Conservation (phyloP, 1,284 basidiomycete genomes). For the Leccinum pseudoinsigne region DNA sequence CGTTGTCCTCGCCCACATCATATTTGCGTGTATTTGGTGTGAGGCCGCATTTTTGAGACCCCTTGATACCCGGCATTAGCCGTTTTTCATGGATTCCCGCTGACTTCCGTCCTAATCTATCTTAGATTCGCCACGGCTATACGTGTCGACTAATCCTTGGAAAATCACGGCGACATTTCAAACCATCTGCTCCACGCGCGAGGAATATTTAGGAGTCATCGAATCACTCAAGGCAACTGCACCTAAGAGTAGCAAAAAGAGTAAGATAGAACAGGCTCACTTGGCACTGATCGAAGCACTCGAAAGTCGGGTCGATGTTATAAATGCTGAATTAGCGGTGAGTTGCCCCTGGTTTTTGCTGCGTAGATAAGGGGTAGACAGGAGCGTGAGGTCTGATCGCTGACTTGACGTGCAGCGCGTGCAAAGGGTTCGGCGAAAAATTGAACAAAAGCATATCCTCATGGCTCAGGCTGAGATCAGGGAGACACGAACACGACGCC, state of each 20-base stretch:
- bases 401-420: conserved; percentile 53
- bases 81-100: conserved; percentile 35
- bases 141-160: conserved; percentile 82
- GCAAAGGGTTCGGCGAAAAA: conserved; percentile 61
- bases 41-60: conserved; percentile 39
- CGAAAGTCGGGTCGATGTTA: conserved; percentile 58
- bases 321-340: conserved; percentile 70
- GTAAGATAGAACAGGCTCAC: conserved; percentile 59
- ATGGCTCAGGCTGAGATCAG: conserved; percentile 74
- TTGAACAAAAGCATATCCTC: conserved; percentile 63
- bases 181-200: conserved; percentile 63
- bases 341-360: conserved; percentile 35
- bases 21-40: conserved; percentile 75
- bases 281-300: conserved; percentile 57
- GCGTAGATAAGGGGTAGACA: conserved; percentile 17
- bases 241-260: conserved; percentile 50
- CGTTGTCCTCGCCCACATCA: conserved; percentile 37
- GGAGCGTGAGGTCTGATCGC: conserved; percentile 25
- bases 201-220: conserved; percentile 65
- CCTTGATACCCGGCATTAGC: conserved; percentile 40
- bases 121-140: conserved; percentile 77
- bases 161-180: conserved; percentile 76
- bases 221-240: conserved; percentile 56
- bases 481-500: conserved; percentile 70
- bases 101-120: conserved; percentile 35